Evolutionary conservation across 139 green algal species (phyloP), one percentile per base, ranked within the genome.

Genomic region (Deuterostichococcus epilithicus): DNA sequence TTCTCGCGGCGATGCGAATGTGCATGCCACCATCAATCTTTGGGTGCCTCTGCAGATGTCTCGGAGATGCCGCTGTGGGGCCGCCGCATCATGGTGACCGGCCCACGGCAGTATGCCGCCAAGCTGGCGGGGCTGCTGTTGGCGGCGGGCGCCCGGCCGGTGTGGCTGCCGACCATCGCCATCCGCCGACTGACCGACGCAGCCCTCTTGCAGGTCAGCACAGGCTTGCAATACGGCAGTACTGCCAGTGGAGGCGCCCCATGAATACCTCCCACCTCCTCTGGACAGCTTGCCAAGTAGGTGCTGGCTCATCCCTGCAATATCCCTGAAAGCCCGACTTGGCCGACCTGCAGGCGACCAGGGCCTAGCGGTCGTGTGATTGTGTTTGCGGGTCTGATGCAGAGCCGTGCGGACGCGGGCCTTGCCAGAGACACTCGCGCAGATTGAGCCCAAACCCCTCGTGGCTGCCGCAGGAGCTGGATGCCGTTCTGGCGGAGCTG

Each of bases 51-150:
- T 73, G 68, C 68, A 73, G 68, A 3, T 15, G 5, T 6, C 25
- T 22, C 28, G 5, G 63, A 69, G 30, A 13, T 83, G 37, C 86
- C 84, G 0, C 36, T 90, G 44, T 33, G 52, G 25, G 75, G 76
- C 33, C 82, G 82, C 44, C 76, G 84, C 28, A 73, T 90, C 22
- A 70, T 90, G 69, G 65, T 90, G 47, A 90, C 86, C 32, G 86
- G 86, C 1, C 90, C 90, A 1, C 67, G 87, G 4, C 89, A 92
- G 74, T 94, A 94, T 68, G 87, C 87, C 0, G 63, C 71, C 34
- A 90, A 90, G 81, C 82, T 94, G 33, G 68, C 58, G 0, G 45
- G 44, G 18, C 75, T 79, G 39, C 83, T 94, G 8, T 44, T 88
- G 18, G 81, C 80, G 28, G 82, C 86, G 32, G 89, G 89, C 3